phyloP scores from a whole-genome alignment of 495 filamentous ascomycete genomes.

The Podospora pseudocomata region DNA sequence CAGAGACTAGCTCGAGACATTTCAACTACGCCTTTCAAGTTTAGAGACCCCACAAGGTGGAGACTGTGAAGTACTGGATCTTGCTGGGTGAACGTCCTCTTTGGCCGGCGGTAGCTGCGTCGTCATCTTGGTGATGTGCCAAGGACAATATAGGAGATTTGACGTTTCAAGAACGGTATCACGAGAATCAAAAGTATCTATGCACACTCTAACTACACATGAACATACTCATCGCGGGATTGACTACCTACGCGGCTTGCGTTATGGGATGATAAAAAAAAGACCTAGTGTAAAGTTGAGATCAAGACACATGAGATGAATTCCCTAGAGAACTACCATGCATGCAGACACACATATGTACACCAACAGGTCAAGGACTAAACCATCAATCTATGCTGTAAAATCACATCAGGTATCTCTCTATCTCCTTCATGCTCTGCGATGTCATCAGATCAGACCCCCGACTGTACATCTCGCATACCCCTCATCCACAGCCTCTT shows the following conservation, averaged over 20 bases:
- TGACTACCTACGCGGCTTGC: no score
- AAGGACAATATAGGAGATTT: neutral
- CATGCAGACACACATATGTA: neutral
- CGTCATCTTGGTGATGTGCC: neutral
- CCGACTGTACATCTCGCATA: neutral
- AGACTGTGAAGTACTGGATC: neutral
- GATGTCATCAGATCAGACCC: neutral
- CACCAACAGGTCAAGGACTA: neutral
- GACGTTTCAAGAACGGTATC: neutral
- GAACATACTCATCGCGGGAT: no score
- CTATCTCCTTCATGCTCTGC: neutral
- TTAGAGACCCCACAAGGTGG: no score
- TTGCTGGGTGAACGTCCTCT: neutral
- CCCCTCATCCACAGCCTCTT: neutral
- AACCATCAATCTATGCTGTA: neutral
- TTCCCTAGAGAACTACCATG: neutral
- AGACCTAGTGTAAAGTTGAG: no score
- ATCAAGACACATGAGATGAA: neutral
- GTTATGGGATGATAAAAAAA: no score
- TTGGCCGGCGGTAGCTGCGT: neutral
- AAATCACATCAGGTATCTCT: slow-evolving; percentile 6
- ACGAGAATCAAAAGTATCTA: neutral
- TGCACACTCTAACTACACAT: no score
- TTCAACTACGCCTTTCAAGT: no score
- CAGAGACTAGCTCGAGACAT: no score